Conservation (phyloP, 352 stramenopile genomes). For the Globisporangium okanoganense region DNA sequence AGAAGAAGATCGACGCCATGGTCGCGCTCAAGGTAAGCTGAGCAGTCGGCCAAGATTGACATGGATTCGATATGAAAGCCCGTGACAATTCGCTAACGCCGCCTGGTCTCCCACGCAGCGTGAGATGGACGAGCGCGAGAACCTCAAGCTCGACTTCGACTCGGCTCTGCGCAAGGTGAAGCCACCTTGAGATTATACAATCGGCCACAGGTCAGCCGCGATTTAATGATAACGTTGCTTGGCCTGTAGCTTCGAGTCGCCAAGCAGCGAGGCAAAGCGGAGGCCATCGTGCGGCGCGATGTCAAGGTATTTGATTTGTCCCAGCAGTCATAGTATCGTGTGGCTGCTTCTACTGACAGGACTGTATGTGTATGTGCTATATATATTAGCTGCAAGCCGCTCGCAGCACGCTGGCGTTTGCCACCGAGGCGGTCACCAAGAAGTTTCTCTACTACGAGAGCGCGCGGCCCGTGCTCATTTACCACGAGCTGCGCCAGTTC, state of each 20-base stretch:
- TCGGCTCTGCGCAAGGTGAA: constrained; percentile 24
- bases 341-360: not conserved
- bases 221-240: not conserved
- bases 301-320: constrained; percentile 17
- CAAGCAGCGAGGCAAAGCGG: constrained; percentile 19
- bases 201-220: too few relatives aligned
- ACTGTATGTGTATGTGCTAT: too few relatives aligned
- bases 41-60: not conserved
- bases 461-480: constrained; percentile 19
- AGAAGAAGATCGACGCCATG: constrained; percentile 39
- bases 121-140: constrained; percentile 27
- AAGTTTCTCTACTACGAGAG: constrained; percentile 26
- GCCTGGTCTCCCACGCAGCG: constrained; percentile 9
- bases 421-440: constrained; percentile 20
- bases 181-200: not conserved
- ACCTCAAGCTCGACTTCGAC: constrained; percentile 31
- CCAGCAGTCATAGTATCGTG: not conserved
- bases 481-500: constrained; percentile 25
- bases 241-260: constrained; percentile 17
- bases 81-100: not conserved
- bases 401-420: constrained; percentile 1
- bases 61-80: not conserved
- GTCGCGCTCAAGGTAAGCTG: constrained; percentile 21
- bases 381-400: constrained; percentile 27
- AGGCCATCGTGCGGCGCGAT: constrained; percentile 26